Evolutionary conservation across 2,329 filamentous ascomycete genomes (phyloP).

Genomic region (Calonectria leucothoes): DNA sequence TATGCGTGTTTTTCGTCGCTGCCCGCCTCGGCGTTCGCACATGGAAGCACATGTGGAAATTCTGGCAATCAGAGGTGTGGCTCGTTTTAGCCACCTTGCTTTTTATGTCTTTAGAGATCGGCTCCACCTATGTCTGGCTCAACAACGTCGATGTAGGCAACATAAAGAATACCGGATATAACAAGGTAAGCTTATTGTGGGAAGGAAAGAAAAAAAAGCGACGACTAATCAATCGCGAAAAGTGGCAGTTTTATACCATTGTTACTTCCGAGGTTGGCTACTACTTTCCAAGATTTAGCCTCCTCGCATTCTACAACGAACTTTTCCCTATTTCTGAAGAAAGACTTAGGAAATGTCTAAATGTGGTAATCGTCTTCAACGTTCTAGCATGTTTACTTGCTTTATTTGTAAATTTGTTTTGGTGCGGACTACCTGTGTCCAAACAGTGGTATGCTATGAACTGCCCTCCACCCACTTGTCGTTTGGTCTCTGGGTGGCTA

Average conservation of each 20-base stretch:
- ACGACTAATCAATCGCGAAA: not conserved
- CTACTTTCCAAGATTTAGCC: not conserved
- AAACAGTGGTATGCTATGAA: not conserved
- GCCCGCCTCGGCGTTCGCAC: not conserved
- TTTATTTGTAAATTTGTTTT: not conserved
- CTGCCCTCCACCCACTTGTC: too few species aligned
- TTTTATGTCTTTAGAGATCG: not conserved
- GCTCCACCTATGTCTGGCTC: not conserved
- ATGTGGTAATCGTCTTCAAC: not conserved
- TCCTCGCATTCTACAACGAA: not conserved
- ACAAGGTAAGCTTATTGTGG: not conserved
- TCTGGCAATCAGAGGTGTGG: not conserved
- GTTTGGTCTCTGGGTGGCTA: too few species aligned
- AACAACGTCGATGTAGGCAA: too few species aligned
- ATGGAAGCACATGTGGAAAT: not conserved
- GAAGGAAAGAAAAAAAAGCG: not conserved
- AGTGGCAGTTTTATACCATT: not conserved
- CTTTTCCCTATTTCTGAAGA: not conserved
- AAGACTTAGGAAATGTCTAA: not conserved
- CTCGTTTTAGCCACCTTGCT: not conserved
- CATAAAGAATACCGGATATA: not conserved
- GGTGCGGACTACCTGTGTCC: not conserved
- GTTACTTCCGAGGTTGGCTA: not conserved
- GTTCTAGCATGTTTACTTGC: not conserved
- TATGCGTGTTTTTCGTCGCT: not conserved